A percentile compares a stretch with the other conserved stretches of the same genome.
Conservation (phyloP, 2,329 filamentous ascomycete genomes). For the Camptophora hylomeconis region DNA sequence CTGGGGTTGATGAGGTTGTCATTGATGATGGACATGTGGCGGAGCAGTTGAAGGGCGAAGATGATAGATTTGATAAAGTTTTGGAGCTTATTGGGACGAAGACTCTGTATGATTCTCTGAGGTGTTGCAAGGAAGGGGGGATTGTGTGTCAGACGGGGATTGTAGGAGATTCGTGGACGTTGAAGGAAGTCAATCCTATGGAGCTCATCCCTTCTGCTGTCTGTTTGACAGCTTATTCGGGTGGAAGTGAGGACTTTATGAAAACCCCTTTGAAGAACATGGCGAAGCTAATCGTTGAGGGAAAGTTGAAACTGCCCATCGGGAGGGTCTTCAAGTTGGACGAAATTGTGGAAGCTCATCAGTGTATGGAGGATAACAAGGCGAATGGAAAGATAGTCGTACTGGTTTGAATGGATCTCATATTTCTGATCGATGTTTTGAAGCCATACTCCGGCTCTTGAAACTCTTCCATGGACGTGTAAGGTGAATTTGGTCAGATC, state of each 20-base stretch:
- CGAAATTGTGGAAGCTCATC: slow-evolving; percentile 34
- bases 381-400: slow-evolving; percentile 35
- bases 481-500: too few relatives aligned
- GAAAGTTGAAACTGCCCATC: slow-evolving; percentile 28
- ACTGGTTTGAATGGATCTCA: slow-evolving; percentile 6
- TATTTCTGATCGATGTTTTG: too few relatives aligned
- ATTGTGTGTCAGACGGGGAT: slow-evolving; percentile 35
- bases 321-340: slow-evolving; percentile 32
- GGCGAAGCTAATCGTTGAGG: slow-evolving; percentile 24
- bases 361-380: slow-evolving; percentile 31
- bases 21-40: slow-evolving; percentile 31
- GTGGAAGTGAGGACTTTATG: slow-evolving; percentile 28
- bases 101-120: slow-evolving; percentile 32
- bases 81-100: slow-evolving; percentile 34
- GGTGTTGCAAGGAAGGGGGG: slow-evolving; percentile 26
- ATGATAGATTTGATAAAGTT: slow-evolving; percentile 26
- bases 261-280: slow-evolving; percentile 29
- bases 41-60: slow-evolving; percentile 22
- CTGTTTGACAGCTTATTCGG: slow-evolving; percentile 29
- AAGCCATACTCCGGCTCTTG: too few relatives aligned
- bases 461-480: too few relatives aligned
- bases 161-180: slow-evolving; percentile 30
- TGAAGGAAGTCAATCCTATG: slow-evolving; percentile 31
- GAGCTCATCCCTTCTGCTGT: slow-evolving; percentile 27
- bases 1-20: slow-evolving; percentile 31